Percentiles rank a stretch among this genome's conserved stretches.
Conservation (phyloP, 2,329 filamentous ascomycete genomes). For the Apiospora arundinis region DNA sequence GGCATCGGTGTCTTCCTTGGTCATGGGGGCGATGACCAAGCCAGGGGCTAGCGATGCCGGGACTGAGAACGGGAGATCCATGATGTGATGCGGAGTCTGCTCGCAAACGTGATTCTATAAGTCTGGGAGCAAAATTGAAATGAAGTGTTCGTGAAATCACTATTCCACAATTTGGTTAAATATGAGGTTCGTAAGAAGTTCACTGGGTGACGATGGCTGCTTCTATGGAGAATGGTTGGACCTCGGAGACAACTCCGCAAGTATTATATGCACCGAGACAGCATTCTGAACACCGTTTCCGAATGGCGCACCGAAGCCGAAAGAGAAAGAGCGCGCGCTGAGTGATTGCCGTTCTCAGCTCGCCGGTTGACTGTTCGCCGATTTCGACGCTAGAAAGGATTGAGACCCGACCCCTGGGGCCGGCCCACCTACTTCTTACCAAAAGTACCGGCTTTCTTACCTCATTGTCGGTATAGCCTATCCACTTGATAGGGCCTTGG, state of each 20-base stretch:
- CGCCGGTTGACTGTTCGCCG: conserved; percentile 13
- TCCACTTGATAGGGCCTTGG: not conserved
- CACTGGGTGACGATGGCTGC: not conserved
- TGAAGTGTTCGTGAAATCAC: not conserved
- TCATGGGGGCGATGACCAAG: conserved; percentile 36
- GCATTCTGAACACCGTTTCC: not conserved
- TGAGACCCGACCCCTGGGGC: not conserved
- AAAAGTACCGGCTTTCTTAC: not conserved
- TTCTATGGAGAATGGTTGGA: not conserved
- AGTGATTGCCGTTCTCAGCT: not conserved
- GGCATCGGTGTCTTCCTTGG: conserved; percentile 36
- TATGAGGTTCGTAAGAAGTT: not conserved
- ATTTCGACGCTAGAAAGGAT: not conserved
- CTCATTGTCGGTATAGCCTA: not conserved
- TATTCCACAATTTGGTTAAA: not conserved
- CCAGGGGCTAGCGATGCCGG: conserved; percentile 33
- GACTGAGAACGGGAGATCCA: conserved; percentile 36
- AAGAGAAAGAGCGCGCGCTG: not conserved
- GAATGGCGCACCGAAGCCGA: not conserved
- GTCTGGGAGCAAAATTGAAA: not conserved
- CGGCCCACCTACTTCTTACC: not conserved
- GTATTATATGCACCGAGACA: not conserved
- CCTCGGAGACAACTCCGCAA: not conserved
- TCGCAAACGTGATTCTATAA: not conserved
- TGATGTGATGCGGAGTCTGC: conserved; percentile 12